phyloP scores from a whole-genome alignment of 2,329 filamentous ascomycete genomes.

The Aspergillus pseudotamarii region DNA sequence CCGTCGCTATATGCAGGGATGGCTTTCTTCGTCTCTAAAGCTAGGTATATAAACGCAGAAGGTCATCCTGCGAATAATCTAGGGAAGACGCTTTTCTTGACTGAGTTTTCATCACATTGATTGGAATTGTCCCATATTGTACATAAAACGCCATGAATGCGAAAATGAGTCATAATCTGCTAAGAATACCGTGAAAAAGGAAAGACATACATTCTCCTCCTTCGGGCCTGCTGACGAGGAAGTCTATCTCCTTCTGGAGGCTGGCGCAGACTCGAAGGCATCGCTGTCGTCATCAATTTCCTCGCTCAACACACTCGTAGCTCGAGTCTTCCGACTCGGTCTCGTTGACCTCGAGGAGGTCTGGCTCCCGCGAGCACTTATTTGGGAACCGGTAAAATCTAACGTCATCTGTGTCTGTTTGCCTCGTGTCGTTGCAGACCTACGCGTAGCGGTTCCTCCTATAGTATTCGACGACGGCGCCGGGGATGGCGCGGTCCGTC shows the following conservation, averaged over 20 bases:
- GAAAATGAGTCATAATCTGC: neutral
- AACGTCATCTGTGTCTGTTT: constrained; percentile 45
- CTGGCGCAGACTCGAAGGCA: constrained; percentile 48
- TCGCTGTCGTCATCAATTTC: constrained; percentile 48
- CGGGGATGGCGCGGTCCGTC: constrained; percentile 33
- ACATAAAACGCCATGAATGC: constrained; percentile 7
- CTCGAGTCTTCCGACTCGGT: constrained; percentile 35
- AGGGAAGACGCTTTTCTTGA: neutral
- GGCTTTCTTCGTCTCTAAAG: neutral
- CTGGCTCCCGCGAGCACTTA: constrained; percentile 28
- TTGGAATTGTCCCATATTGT: neutral
- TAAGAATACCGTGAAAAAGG: neutral
- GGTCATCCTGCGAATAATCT: neutral
- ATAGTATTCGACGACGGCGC: constrained; percentile 38
- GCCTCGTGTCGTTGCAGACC: constrained; percentile 24
- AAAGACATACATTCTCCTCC: neutral
- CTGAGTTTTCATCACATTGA: neutral
- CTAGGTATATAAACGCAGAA: neutral
- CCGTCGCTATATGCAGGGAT: neutral
- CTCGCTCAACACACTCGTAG: constrained; percentile 41
- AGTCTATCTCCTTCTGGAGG: constrained; percentile 26
- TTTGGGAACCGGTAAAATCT: constrained; percentile 45
- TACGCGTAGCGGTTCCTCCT: constrained; percentile 30
- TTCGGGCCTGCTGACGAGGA: neutral
- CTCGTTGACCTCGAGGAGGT: constrained; percentile 20